Conservation (phyloP, 2,329 filamentous ascomycete genomes). For the Biscogniauxia sp. region DNA sequence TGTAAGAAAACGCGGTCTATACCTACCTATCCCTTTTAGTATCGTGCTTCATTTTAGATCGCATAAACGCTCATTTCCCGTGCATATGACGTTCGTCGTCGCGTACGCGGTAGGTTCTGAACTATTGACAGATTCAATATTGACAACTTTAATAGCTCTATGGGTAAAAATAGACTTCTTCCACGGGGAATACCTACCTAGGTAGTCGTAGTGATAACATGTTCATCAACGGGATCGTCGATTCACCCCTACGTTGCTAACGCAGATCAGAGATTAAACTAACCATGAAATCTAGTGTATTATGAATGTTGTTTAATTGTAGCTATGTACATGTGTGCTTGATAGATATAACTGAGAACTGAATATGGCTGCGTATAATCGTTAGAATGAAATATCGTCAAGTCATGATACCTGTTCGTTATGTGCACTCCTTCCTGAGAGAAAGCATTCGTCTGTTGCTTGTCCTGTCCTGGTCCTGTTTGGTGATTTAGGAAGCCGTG, state of each 20-base stretch:
- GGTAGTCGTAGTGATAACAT: no score
- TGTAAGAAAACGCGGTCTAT: no score
- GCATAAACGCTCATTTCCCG: neutral
- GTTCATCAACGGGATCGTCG: no score
- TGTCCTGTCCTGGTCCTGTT: neutral
- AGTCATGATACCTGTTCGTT: neutral
- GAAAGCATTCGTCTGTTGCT: neutral
- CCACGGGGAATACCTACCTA: no score
- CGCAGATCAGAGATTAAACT: no score
- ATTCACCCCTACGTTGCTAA: no score
- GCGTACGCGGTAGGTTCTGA: neutral
- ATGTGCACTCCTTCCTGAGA: neutral
- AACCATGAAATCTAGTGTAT: neutral
- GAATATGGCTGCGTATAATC: neutral
- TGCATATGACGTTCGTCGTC: neutral
- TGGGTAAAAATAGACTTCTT: no score
- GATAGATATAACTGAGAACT: neutral
- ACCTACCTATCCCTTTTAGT: neutral
- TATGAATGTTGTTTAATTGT: neutral
- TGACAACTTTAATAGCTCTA: neutral
- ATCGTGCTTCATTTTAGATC: neutral
- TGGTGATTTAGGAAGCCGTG: neutral
- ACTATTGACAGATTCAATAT: neutral
- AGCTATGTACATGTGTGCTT: neutral
- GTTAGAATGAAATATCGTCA: neutral